Conservation (phyloP, 371 early-diverging fungal species). For the Zopfochytrium polystomum region DNA sequence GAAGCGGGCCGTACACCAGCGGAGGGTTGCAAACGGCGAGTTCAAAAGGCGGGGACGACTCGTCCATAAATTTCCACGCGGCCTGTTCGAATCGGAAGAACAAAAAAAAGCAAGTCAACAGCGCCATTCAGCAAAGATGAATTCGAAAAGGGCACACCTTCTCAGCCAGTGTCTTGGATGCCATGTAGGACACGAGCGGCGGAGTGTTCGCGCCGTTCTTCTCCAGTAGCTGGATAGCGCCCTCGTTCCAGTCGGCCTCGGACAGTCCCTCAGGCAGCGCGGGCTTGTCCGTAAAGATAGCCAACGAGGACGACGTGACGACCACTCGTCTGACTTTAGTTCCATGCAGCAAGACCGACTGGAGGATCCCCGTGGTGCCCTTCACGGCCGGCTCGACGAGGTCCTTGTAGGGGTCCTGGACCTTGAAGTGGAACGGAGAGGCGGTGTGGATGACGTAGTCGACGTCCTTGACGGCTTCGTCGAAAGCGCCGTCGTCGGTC, state of each 20-base stretch:
- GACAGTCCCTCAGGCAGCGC: slow-evolving; percentile 5
- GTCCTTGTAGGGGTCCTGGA: slow-evolving; percentile 15
- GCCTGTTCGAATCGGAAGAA: slow-evolving; percentile 26
- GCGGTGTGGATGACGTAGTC: slow-evolving; percentile 22
- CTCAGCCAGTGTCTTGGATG: slow-evolving; percentile 37
- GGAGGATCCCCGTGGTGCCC: slow-evolving; percentile 18
- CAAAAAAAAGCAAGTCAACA: too few relatives aligned
- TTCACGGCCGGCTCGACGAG: slow-evolving; percentile 24
- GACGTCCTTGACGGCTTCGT: slow-evolving; percentile 12
- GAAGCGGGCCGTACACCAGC: background rate
- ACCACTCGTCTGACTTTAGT: slow-evolving; percentile 17
- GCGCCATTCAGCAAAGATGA: too few relatives aligned
- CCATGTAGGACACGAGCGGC: slow-evolving; percentile 19
- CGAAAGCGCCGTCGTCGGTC: slow-evolving; percentile 8
- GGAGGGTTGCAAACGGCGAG: background rate
- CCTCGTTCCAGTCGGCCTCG: slow-evolving; percentile 38
- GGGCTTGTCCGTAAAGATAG: background rate
- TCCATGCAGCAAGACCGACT: slow-evolving; percentile 12
- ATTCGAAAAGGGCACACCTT: too few relatives aligned
- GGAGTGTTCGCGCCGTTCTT: slow-evolving; percentile 3
- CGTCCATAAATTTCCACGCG: slow-evolving; percentile 23
- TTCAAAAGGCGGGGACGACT: too few relatives aligned
- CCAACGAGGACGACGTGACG: slow-evolving; percentile 23
- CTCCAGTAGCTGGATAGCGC: slow-evolving; percentile 12
- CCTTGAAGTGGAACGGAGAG: slow-evolving; percentile 15